Evolutionary conservation across 225 moss, liverwort and hornwort genomes (phyloP).

Genomic region (Bryum argenteum): DNA sequence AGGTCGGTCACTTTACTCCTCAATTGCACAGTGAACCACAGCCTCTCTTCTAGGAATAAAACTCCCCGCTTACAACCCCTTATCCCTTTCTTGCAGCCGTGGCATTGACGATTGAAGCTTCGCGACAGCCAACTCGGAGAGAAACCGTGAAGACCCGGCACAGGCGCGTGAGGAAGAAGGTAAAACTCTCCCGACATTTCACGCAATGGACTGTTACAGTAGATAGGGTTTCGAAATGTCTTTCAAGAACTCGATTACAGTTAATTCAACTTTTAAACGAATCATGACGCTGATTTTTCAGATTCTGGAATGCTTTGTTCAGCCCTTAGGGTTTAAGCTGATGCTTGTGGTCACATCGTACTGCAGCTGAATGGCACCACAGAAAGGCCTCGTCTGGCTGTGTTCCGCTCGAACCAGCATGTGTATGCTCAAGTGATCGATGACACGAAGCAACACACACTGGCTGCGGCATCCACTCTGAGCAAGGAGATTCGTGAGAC

Average conservation of each 20-base stretch:
- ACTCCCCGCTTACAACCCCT: no score
- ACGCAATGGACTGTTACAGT: not conserved
- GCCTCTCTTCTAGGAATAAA: no score
- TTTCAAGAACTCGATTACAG: not conserved
- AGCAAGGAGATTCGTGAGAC: conserved; percentile 72
- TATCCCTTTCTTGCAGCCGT: conserved; percentile 41
- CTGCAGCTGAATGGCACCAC: conserved; percentile 76
- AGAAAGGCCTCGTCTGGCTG: conserved; percentile 85
- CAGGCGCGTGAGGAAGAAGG: conserved; percentile 29
- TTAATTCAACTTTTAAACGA: not conserved
- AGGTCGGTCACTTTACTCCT: conserved; percentile 3
- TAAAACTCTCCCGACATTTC: not conserved
- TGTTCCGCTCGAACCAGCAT: conserved; percentile 85
- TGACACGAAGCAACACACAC: conserved; percentile 72
- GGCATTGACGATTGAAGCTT: conserved; percentile 36
- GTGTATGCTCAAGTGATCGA: conserved; percentile 88
- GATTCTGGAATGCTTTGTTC: no score
- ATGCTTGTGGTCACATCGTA: not conserved
- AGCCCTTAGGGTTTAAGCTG: no score
- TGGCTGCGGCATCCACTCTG: conserved; percentile 76
- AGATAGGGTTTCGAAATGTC: not conserved
- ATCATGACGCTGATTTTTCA: no score
- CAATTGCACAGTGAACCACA: no score
- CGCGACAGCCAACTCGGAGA: conserved; percentile 28
- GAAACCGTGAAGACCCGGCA: conserved; percentile 31